phyloP scores from a whole-genome alignment of 371 early-diverging fungal species.

The Mucor irregularis region DNA sequence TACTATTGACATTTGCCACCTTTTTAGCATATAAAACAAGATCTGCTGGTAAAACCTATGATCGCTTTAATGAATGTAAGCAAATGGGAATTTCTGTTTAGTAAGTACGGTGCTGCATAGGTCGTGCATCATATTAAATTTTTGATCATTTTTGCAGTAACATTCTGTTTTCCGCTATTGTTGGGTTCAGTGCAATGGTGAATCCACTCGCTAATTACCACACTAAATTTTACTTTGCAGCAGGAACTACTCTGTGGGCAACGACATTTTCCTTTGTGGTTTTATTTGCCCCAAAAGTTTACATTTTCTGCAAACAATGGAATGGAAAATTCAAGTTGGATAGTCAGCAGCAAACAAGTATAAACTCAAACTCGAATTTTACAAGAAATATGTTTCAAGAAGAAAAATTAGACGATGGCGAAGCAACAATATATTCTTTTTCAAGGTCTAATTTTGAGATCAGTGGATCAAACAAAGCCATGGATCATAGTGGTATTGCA shows the following conservation, averaged over 20 bases:
- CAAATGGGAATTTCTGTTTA: slow-evolving; percentile 59
- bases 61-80: slow-evolving; percentile 56
- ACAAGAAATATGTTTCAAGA: not conserved
- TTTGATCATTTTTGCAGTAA: slow-evolving; percentile 30
- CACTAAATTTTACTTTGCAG: slow-evolving; percentile 47
- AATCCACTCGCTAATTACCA: slow-evolving; percentile 48
- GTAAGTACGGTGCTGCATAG: too few species aligned
- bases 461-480: too few species aligned
- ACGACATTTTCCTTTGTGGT: slow-evolving; percentile 51
- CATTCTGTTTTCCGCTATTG: slow-evolving; percentile 49
- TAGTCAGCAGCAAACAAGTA: slow-evolving; percentile 6
- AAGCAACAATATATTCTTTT: too few species aligned
- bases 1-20: slow-evolving; percentile 46
- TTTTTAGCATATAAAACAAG: slow-evolving; percentile 57
- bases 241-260: slow-evolving; percentile 51
- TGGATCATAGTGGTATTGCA: too few species aligned
- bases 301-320: slow-evolving; percentile 24
- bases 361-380: not conserved
- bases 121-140: too few species aligned
- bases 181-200: slow-evolving; percentile 51
- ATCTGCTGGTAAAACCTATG: slow-evolving; percentile 41
- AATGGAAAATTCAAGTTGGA: not conserved
- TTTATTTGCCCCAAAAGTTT: slow-evolving; percentile 53
- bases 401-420: too few species aligned
- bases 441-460: too few species aligned